Conservation (phyloP, 2,329 filamentous ascomycete species). For the Hymenoscyphus salicellus region DNA sequence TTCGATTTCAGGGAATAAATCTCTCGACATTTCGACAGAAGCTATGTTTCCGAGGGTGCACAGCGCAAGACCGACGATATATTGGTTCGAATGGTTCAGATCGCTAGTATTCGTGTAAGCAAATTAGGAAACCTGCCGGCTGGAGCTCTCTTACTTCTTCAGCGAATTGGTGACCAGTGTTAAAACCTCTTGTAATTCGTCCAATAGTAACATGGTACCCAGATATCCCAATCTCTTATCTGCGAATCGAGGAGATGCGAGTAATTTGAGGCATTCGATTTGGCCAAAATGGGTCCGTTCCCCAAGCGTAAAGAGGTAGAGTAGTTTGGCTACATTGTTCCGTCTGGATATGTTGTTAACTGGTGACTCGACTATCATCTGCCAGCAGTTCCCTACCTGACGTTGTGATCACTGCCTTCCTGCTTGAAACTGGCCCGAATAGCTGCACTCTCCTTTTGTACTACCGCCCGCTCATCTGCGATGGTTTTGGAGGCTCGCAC, state of each 20-base stretch:
- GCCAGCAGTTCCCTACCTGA: slow-evolving; percentile 61
- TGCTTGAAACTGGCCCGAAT: slow-evolving; percentile 97
- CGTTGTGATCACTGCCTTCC: slow-evolving; percentile 86
- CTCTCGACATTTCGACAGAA: slow-evolving; percentile 95
- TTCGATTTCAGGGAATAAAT: slow-evolving; percentile 95
- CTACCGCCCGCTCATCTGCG: slow-evolving; percentile 95
- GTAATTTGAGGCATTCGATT: slow-evolving; percentile 96
- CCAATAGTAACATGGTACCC: slow-evolving; percentile 90
- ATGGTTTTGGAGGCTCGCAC: slow-evolving; percentile 98
- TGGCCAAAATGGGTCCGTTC: slow-evolving; percentile 98
- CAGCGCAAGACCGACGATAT: slow-evolving; percentile 92
- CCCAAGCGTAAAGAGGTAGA: slow-evolving; percentile 96
- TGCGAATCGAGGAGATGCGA: slow-evolving; percentile 94
- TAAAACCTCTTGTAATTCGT: slow-evolving; percentile 97
- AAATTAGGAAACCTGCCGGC: background rate
- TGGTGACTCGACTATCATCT: background rate
- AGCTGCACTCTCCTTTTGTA: slow-evolving; percentile 97
- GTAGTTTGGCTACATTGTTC: slow-evolving; percentile 97
- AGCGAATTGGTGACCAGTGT: slow-evolving; percentile 96
- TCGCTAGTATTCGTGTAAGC: slow-evolving; percentile 58
- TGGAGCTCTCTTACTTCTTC: slow-evolving; percentile 70
- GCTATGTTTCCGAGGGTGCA: slow-evolving; percentile 98
- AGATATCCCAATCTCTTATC: slow-evolving; percentile 96
- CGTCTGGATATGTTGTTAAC: slow-evolving; percentile 55
- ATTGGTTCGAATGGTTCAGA: slow-evolving; percentile 94